Conservation (phyloP, 208 protist genomes). For the Zelonia costaricensis region DNA sequence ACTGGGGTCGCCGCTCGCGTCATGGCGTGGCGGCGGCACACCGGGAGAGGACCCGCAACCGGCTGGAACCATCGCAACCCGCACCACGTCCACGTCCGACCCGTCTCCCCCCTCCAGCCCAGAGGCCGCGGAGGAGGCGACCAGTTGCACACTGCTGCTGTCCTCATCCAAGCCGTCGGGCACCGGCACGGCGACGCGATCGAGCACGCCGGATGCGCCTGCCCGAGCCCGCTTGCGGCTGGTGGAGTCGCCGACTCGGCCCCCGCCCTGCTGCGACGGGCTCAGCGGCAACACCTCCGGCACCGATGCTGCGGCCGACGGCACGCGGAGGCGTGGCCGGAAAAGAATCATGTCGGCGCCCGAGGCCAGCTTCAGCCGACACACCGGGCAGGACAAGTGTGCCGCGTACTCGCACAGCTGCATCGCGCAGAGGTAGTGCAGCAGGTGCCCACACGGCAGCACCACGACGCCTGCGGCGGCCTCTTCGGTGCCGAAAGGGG, state of each 20-base stretch:
- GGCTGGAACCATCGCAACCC: too few relatives aligned
- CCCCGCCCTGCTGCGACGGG: too few relatives aligned
- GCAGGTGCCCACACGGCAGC: slow-evolving; percentile 71
- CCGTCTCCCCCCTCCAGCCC: not conserved
- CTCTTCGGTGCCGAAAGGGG: slow-evolving; percentile 7
- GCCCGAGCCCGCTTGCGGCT: too few relatives aligned
- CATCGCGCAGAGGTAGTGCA: slow-evolving; percentile 73
- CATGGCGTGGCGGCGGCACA: too few relatives aligned
- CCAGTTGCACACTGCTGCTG: slow-evolving; percentile 11
- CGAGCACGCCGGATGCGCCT: too few relatives aligned
- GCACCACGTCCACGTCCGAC: not conserved
- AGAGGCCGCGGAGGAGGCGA: not conserved
- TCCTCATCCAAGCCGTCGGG: too few relatives aligned
- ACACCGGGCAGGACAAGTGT: slow-evolving; percentile 65
- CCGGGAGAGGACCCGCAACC: too few relatives aligned
- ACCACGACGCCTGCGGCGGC: slow-evolving; percentile 25
- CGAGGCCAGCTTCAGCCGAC: slow-evolving; percentile 37
- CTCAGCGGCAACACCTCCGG: too few relatives aligned
- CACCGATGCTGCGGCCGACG: slow-evolving; percentile 7
- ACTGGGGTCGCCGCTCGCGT: too few relatives aligned
- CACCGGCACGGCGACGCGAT: too few relatives aligned
- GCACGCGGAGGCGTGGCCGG: slow-evolving; percentile 29
- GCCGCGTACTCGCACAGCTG: slow-evolving; percentile 64
- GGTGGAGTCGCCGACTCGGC: too few relatives aligned
- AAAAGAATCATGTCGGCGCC: slow-evolving; percentile 46